Evolutionary conservation across 1,284 basidiomycete genomes (phyloP), one percentile per base, ranked within the genome.

Genomic region (Ceratobasidium sp.): DNA sequence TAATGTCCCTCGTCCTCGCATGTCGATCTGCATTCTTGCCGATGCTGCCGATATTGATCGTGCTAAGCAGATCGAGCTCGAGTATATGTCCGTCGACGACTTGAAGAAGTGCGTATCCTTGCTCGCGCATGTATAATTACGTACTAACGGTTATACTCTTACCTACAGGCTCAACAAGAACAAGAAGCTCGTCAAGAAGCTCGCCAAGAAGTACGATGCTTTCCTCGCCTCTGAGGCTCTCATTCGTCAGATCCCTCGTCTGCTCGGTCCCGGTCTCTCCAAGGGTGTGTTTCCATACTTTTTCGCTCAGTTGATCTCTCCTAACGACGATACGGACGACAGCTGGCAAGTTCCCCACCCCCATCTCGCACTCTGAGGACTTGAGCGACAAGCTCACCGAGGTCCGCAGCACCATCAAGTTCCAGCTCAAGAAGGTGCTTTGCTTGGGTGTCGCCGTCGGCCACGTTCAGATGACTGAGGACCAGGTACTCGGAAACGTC

Each of bases 151-250:
- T 50, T 50, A 25, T 15, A n/a, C n/a, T n/a, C n/a, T n/a, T n/a
- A n/a, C n/a, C n/a, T 38, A 1, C 53, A 93, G 91, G 84, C 88
- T 98, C 76, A 98, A 97, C 91, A 97, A 97, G 86, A 99, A 99
- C 90, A 99, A 99, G 88, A 99, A 99, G 86, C 93, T 99, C 74
- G 96, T 99, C 79, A 99, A 99, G 89, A 99, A 96, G 86, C 93
- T 99, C 76, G 96, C 96, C 74, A 98, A 98, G 87, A 98, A 98
- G 83, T 96, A 98, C 85, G 96, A 99, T 78, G 95, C 96, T 74
- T 99, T 99, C 90, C 84, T 99, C 74, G 89, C 97, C 57, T 99
- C 97, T 73, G 97, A 99, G 82, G 85, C 94, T 73, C 87, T 99
- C 76, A 98, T 99, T 87, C 99, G 98, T 88, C 96, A 98, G 85